Evolutionary conservation across 2,329 filamentous ascomycete genomes (phyloP), one percentile per base, ranked within the genome.

Genomic region (Verticillium longisporum): DNA sequence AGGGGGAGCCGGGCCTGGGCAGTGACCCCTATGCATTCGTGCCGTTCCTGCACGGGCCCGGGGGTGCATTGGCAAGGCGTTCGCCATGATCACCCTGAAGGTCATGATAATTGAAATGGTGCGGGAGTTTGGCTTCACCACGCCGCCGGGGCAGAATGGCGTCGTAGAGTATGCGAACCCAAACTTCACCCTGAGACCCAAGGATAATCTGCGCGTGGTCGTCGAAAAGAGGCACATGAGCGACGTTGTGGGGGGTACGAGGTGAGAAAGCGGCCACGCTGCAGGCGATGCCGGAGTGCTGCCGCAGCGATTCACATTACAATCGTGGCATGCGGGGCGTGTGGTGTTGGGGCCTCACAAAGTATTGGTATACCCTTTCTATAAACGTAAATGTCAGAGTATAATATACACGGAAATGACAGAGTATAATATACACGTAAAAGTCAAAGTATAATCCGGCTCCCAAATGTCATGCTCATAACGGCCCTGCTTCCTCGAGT

Each of bases 1-100:
- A 67, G 45, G 59, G 64, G 10, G 67, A 63, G 45, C 60, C 60
- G 41, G 60, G 53, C 14, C 67, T 68, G 4, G 13, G 26, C 4
- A n/a, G 38, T 18, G 45, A 58, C 14, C 56, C 41, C 4, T 73
- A 70, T 54, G 68, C 70, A 6, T 69, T 70, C 55, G 65, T 64
- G 36, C 60, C 68, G 21, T 74, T 74, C 57, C 45, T 65, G 18
- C 63, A 64, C 32, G 64, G 64, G 1, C 64, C 2, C 21, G 61
- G 4, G 61, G 61, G 21, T 65, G 64, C 54, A 65, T 65, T 14
- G 64, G 60, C 13, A 64, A 61, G 55, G 61, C 62, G 31, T 64
- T 65, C 59, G 64, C 64, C 5, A 37, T 63, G 10, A 41, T 65
- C 11, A 61, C 61, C 41, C n/a, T 62, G 36, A 65, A 65, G 64